phyloP scores from a whole-genome alignment of 768 basidiomycete species.

The Suillus alpinus region DNA sequence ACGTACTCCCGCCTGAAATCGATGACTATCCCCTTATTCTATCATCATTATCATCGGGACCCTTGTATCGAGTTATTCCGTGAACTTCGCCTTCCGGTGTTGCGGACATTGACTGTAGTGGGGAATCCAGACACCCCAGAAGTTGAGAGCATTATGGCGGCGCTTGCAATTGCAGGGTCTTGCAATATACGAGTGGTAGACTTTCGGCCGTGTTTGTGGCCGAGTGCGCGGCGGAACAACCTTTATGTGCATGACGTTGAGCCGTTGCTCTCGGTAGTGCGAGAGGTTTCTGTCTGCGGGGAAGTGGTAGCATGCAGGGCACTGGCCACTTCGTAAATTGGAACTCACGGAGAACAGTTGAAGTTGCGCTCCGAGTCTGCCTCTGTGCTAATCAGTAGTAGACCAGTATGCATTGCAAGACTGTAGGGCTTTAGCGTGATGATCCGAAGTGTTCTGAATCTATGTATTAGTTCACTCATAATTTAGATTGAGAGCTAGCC shows the following conservation, averaged over 20 bases:
- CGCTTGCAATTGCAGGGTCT: background rate
- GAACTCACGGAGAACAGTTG: background rate
- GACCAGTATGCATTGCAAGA: too few species aligned
- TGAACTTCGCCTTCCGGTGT: background rate
- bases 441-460: too few species aligned
- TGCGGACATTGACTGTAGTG: background rate
- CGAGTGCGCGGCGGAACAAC: background rate
- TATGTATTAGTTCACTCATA: too few species aligned
- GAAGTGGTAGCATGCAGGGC: background rate
- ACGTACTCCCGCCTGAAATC: background rate
- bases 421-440: too few species aligned
- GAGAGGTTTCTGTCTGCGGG: background rate
- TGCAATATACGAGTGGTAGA: background rate
- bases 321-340: background rate
- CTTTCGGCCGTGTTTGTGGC: background rate
- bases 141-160: background rate
- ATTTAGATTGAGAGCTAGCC: too few species aligned
- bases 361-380: too few species aligned
- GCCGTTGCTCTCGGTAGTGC: background rate
- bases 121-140: background rate
- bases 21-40: background rate
- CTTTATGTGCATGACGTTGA: background rate
- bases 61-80: background rate
- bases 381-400: too few species aligned
- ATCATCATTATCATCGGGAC: background rate